Percentiles rank a stretch among this genome's conserved stretches.
These are phyloP conservation scores for Osmozyma mogii DNA, from an alignment of 805 yeast species.

Conservation along the genomic window DNA sequence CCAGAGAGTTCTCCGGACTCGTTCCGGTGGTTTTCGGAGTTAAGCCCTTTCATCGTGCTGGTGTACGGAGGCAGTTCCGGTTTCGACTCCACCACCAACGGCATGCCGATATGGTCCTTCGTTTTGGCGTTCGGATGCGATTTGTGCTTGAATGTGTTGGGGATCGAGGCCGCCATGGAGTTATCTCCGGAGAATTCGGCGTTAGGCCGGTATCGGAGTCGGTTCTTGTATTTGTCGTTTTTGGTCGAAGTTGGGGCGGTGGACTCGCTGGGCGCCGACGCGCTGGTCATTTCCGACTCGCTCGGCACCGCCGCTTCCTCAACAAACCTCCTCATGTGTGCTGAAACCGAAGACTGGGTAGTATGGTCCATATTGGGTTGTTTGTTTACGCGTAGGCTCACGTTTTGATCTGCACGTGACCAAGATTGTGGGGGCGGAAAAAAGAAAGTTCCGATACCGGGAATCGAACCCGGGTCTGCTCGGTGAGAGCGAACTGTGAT, in stretches of 20 bases:
- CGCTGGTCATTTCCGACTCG: too few relatives aligned
- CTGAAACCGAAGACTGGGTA: too few relatives aligned
- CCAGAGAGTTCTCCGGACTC: conserved; percentile 3
- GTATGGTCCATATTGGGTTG: not conserved
- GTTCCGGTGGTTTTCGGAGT: not conserved
- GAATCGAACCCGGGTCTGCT: not conserved
- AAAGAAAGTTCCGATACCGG: not conserved
- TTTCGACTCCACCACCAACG: conserved; percentile 4
- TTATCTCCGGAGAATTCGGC: conserved; percentile 20
- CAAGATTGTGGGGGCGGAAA: too few relatives aligned
- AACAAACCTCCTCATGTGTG: too few relatives aligned
- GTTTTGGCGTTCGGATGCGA: conserved; percentile 39
- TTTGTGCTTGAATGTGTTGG: conserved; percentile 37
- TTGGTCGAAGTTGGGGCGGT: conserved; percentile 1
- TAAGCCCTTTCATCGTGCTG: conserved; percentile 13
- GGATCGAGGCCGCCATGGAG: conserved; percentile 20
- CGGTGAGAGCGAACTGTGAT: not conserved
- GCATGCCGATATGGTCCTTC: conserved; percentile 21
- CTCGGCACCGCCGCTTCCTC: too few relatives aligned
- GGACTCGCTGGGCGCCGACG: too few relatives aligned
- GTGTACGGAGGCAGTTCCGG: conserved; percentile 1
- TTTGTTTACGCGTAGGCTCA: not conserved
- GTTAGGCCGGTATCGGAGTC: conserved; percentile 27
- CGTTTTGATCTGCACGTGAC: too few relatives aligned
- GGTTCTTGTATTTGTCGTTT: conserved; percentile 19